Conservation (phyloP, 2,329 filamentous ascomycete species). For the Aspergillus nomiae region DNA sequence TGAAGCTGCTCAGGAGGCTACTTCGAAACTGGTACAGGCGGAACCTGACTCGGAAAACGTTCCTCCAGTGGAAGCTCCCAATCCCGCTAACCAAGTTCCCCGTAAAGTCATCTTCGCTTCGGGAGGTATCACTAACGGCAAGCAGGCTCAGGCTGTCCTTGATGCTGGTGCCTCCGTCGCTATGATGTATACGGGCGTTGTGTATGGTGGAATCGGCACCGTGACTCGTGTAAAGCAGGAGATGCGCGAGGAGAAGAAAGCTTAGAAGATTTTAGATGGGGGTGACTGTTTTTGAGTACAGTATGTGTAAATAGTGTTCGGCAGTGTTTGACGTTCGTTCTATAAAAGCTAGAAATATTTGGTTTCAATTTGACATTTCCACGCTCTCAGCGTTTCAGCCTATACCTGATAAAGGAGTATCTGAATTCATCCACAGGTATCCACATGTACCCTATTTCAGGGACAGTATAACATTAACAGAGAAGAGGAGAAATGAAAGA, state of each 20-base stretch:
- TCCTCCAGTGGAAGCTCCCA: slow-evolving; percentile 19
- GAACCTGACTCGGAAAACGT: slow-evolving; percentile 26
- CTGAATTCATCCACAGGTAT: not conserved
- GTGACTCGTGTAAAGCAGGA: slow-evolving; percentile 56
- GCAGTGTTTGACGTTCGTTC: not conserved
- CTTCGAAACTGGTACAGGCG: slow-evolving; percentile 15
- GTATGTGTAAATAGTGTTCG: not conserved
- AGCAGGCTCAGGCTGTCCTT: slow-evolving; percentile 77
- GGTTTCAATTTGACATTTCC: not conserved
- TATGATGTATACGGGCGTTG: slow-evolving; percentile 83
- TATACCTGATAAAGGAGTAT: not conserved
- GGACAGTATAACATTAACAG: not conserved
- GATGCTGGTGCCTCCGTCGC: slow-evolving; percentile 88
- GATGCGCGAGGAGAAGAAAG: slow-evolving; percentile 42
- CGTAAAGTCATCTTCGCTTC: slow-evolving; percentile 87
- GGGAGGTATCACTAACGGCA: slow-evolving; percentile 86
- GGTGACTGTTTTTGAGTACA: not conserved
- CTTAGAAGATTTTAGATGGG: not conserved
- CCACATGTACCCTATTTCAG: not conserved
- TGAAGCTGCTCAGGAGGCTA: slow-evolving; percentile 15
- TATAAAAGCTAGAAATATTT: not conserved
- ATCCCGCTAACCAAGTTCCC: slow-evolving; percentile 17
- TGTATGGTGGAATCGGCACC: slow-evolving; percentile 65
- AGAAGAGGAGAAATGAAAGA: not conserved
- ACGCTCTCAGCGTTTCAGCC: too few relatives aligned